Evolutionary conservation across 306 rosid genomes (phyloP).

Genomic region (Quercus engelmannii): DNA sequence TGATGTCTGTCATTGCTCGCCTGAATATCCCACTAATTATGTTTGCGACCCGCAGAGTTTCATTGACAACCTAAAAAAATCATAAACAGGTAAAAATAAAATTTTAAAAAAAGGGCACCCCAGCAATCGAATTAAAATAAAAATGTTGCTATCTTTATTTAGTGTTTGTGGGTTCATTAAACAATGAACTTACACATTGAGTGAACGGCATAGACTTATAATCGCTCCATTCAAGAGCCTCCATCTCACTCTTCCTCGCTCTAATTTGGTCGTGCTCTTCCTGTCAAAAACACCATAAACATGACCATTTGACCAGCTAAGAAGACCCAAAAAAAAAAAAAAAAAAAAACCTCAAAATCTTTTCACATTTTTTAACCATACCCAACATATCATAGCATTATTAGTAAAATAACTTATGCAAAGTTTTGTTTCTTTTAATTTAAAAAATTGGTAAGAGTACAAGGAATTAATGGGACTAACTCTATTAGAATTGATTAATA

Average conservation of each 20-base stretch:
- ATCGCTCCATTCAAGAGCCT: constrained; percentile 57
- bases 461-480: no score
- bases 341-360: background rate
- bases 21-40: constrained; percentile 90
- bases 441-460: no score
- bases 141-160: background rate
- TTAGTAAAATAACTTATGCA: no score
- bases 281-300: constrained; percentile 30
- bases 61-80: constrained; percentile 66
- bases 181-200: constrained; percentile 64
- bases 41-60: constrained; percentile 77
- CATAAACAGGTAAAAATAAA: background rate
- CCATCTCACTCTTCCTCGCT: constrained; percentile 48
- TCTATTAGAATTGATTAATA: no score
- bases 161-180: background rate
- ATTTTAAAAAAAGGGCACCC: background rate
- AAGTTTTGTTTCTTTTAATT: no score
- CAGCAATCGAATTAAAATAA: background rate
- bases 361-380: no score
- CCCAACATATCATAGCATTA: no score
- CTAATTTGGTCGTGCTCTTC: constrained; percentile 85
- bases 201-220: constrained; percentile 91
- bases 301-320: background rate
- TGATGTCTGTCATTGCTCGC: constrained; percentile 65
- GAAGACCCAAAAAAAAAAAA: background rate